Base-by-base conservation (phyloP, 345 rosid species). In the Eucalyptus curtisii region DNA sequence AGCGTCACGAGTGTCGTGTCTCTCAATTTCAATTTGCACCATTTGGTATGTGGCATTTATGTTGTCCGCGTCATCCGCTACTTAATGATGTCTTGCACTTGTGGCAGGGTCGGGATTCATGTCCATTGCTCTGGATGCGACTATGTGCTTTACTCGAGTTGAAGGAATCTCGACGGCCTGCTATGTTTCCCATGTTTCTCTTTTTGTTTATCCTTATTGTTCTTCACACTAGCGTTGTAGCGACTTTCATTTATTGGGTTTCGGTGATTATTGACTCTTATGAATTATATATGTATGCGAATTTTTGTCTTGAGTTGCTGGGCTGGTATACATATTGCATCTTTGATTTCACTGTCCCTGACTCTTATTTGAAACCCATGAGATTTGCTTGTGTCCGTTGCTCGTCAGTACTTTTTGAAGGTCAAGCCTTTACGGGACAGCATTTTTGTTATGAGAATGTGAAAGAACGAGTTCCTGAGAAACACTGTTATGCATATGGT, bases 151-250 rank as follows among this genome's bases (percentile, higher is more conserved):
- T 90, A 79, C 90, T 88, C 87, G 92, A 88, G 92, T 87, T 30
- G 89, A 89, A 87, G 91, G 90, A 92, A 90, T 93, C 92, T 91
- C 90, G 81, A 88, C 86, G 84, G 87, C 45, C 92, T 88, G 59
- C 87, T 91, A 87, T 80, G 86, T 89, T 91, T 33, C 84, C 47
- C 84, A 40, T 55, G 84, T 76, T 76, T 76, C 47, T 55, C 24
- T 55, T 55, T 55, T 55, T 55, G 61, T 55, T 55, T 22, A 25
- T 5, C 7, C 47, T 42, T 40, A 37, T 40, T 76, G 84, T 40
- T 76, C 84, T 76, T 20, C 84, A 76, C 42, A 76, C 15, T 76
- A 76, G 84, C 30, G 2, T 10, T 76, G 47, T 76, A 76, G 84
- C 30, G 15, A 71, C 44, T 71, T 19, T 76, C 14, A 10, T 40